Conservation (phyloP, 164 flowering plant genomes). For the Brasenia schreberi region DNA sequence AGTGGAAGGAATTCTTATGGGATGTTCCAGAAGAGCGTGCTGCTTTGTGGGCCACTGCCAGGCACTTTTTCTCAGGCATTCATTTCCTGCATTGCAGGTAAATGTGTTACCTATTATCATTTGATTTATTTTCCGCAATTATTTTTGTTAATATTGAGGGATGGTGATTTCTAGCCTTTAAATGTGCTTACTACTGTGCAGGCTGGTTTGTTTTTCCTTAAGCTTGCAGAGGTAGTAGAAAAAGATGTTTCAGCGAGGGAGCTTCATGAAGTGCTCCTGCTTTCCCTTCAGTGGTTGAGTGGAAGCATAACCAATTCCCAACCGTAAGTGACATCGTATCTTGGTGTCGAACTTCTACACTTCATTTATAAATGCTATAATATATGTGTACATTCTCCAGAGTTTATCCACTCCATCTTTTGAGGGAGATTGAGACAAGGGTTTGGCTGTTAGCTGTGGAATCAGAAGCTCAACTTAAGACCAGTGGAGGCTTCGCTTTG, state of each 20-base stretch:
- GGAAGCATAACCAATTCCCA: conserved; percentile 64
- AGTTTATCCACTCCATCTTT: conserved; percentile 81
- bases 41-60: conserved; percentile 95
- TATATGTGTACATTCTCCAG: conserved; percentile 27
- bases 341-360: background rate
- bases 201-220: conserved; percentile 95
- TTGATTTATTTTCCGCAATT: background rate
- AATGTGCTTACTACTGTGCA: conserved; percentile 14
- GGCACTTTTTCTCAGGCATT: conserved; percentile 64
- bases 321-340: conserved; percentile 44
- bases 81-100: conserved; percentile 81
- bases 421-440: conserved; percentile 95
- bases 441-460: conserved; percentile 99
- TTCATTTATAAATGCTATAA: background rate
- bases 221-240: conserved; percentile 92
- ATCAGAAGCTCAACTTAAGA: conserved; percentile 80
- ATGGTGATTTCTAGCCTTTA: background rate
- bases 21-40: conserved; percentile 97
- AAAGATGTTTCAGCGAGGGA: conserved; percentile 84
- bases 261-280: conserved; percentile 72
- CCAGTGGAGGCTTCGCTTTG: conserved; percentile 37
- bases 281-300: conserved; percentile 94
- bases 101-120: background rate
- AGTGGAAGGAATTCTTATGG: conserved; percentile 99
- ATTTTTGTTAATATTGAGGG: background rate